Conservation (phyloP, 2,329 filamentous ascomycete species). For the Hypoxylon sp. region DNA sequence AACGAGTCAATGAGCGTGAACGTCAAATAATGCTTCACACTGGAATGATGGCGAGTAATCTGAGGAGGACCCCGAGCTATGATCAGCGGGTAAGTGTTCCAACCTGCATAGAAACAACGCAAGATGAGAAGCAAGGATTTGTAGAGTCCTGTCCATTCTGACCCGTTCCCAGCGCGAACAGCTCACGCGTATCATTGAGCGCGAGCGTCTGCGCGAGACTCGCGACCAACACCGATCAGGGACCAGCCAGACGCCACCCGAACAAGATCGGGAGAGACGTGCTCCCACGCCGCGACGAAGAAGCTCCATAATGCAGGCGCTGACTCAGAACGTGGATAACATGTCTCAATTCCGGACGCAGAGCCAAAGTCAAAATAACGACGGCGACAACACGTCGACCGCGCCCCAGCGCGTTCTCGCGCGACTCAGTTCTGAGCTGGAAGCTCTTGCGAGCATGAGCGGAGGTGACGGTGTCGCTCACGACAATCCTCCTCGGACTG, state of each 20-base stretch:
- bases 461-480: slow-evolving; percentile 36
- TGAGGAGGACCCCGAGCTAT: slow-evolving; percentile 42
- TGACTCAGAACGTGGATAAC: slow-evolving; percentile 41
- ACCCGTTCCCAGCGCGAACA: slow-evolving; percentile 44
- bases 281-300: slow-evolving; percentile 42
- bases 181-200: slow-evolving; percentile 45
- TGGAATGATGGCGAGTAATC: background rate
- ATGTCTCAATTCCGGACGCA: slow-evolving; percentile 36
- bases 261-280: slow-evolving; percentile 44
- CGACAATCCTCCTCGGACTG: slow-evolving; percentile 41
- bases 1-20: background rate
- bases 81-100: slow-evolving; percentile 46
- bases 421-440: slow-evolving; percentile 47
- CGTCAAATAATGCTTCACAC: background rate
- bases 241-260: slow-evolving; percentile 37
- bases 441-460: slow-evolving; percentile 52
- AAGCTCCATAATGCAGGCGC: slow-evolving; percentile 44
- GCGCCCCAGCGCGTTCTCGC: slow-evolving; percentile 39
- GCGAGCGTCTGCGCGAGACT: slow-evolving; percentile 42
- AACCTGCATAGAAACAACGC: background rate
- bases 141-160: background rate
- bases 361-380: slow-evolving; percentile 30
- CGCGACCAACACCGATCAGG: slow-evolving; percentile 41
- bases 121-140: background rate
- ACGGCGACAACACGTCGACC: slow-evolving; percentile 27